These are phyloP conservation scores for Agrocybe pediades DNA, from an alignment of 768 basidiomycete species.

Conservation along the genomic window DNA sequence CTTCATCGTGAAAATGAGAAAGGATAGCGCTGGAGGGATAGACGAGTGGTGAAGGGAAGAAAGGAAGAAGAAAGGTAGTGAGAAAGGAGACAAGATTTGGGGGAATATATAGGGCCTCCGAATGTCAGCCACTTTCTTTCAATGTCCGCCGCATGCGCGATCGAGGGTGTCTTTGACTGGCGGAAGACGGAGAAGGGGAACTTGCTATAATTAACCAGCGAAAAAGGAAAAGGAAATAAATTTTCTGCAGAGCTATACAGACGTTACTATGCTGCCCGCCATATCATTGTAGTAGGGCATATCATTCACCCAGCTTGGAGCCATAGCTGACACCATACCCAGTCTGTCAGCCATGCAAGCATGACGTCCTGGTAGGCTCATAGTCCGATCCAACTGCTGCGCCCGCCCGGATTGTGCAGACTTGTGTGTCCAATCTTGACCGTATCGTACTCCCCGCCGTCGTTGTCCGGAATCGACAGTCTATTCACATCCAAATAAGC, in stretches of 20 bases:
- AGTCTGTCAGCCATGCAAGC: conserved; percentile 3
- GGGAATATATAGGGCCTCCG: conserved; percentile 23
- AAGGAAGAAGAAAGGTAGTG: conserved; percentile 2
- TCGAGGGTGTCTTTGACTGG: too few species aligned
- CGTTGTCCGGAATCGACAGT: conserved; percentile 10
- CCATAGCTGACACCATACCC: neutral
- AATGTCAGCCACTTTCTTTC: conserved; percentile 30
- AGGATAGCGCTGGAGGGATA: conserved; percentile 10
- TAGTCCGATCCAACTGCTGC: conserved; percentile 93
- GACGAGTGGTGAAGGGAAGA: conserved; percentile 12
- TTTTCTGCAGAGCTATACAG: neutral
- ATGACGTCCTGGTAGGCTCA: conserved; percentile 20
- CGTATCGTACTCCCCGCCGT: conserved; percentile 36
- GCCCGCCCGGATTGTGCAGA: conserved; percentile 88
- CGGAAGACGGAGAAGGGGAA: too few species aligned
- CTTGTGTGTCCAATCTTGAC: conserved; percentile 95
- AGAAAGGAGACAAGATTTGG: conserved; percentile 5
- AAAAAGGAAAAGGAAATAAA: neutral
- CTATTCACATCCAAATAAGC: conserved; percentile 23
- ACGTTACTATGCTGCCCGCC: neutral
- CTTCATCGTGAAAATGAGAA: conserved; percentile 33
- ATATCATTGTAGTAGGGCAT: neutral
- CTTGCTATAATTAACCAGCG: neutral
- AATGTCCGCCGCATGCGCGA: conserved; percentile 30
- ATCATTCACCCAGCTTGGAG: neutral